These are phyloP conservation scores for Saturnispora sanitii DNA, from an alignment of 805 yeast genomes.

Conservation along the genomic window DNA sequence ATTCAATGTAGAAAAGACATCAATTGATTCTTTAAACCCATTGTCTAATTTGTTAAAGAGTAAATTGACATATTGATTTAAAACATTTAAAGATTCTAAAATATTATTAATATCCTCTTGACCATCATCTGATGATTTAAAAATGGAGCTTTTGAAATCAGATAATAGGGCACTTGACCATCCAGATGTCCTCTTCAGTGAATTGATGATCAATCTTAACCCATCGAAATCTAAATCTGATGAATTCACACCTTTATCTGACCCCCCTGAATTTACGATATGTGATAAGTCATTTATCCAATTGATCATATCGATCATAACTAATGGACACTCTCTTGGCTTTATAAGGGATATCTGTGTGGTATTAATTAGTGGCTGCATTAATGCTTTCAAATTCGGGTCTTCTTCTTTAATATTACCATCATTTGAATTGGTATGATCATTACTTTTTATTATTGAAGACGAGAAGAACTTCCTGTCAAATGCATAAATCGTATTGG, in stretches of 20 bases:
- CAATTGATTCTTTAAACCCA: slow-evolving; percentile 30
- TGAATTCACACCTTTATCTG: slow-evolving; percentile 16
- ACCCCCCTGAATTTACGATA: slow-evolving; percentile 13
- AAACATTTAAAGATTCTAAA: slow-evolving; percentile 39
- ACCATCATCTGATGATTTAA: slow-evolving; percentile 13
- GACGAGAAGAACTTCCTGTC: slow-evolving; percentile 48
- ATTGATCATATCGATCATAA: slow-evolving; percentile 8
- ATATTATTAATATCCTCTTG: slow-evolving; percentile 32
- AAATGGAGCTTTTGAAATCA: slow-evolving; percentile 25
- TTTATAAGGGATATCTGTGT: slow-evolving; percentile 25
- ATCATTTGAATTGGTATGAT: slow-evolving; percentile 11
- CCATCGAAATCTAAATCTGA: slow-evolving; percentile 27
- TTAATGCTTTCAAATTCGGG: slow-evolving; percentile 3
- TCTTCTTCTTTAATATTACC: background rate
- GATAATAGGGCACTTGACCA: slow-evolving; percentile 31
- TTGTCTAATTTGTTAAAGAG: slow-evolving; percentile 34
- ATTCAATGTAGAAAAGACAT: slow-evolving; percentile 28
- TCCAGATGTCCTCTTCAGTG: slow-evolving; percentile 29
- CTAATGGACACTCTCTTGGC: slow-evolving; percentile 27
- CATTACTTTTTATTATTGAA: slow-evolving; percentile 13
- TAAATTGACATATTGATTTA: slow-evolving; percentile 42
- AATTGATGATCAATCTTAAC: slow-evolving; percentile 30
- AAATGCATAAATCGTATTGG: slow-evolving; percentile 48
- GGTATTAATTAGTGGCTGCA: slow-evolving; percentile 19
- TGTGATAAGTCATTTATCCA: slow-evolving; percentile 13